A percentile compares a stretch with the other conserved stretches of the same genome.
Evolutionary conservation across 2,329 filamentous ascomycete species (phyloP).

Genomic region (Lachnellula suecica): DNA sequence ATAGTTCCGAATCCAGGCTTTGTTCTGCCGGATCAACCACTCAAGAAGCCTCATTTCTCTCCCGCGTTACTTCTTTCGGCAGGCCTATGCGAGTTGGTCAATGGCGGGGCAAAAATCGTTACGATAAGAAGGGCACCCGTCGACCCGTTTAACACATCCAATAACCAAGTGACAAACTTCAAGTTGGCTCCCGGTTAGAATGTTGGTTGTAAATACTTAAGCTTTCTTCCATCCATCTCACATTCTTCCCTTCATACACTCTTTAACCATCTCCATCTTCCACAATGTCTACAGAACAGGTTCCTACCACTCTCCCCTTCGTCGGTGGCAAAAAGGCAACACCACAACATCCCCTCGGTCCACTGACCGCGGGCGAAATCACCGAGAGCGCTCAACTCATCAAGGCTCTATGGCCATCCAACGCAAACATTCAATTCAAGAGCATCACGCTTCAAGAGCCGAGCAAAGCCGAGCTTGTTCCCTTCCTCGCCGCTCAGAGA

Average conservation of each 20-base stretch:
- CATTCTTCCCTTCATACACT: not conserved
- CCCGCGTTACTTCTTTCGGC: too few relatives aligned
- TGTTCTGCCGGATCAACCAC: too few relatives aligned
- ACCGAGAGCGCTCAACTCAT: slow-evolving; percentile 48
- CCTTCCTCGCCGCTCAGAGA: slow-evolving; percentile 50
- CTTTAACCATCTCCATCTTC: not conserved
- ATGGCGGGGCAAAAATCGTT: too few relatives aligned
- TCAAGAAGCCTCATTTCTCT: too few relatives aligned
- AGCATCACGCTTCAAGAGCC: slow-evolving; percentile 59
- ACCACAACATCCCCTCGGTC: slow-evolving; percentile 55
- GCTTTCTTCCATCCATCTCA: not conserved
- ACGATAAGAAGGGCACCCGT: too few relatives aligned
- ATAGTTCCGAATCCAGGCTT: too few relatives aligned
- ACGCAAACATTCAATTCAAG: slow-evolving; percentile 60
- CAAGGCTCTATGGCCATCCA: slow-evolving; percentile 51
- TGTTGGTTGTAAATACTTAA: not conserved
- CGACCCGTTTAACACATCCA: not conserved
- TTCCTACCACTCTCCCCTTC: slow-evolving; percentile 23
- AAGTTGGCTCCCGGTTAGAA: not conserved
- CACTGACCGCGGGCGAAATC: slow-evolving; percentile 58
- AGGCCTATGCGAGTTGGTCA: too few relatives aligned
- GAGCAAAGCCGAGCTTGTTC: slow-evolving; percentile 49
- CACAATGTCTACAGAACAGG: slow-evolving; percentile 25
- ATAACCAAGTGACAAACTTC: not conserved
- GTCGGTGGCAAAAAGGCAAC: slow-evolving; percentile 23